Evolutionary conservation across 345 rosid species (phyloP).

Genomic region (Acer negundo): DNA sequence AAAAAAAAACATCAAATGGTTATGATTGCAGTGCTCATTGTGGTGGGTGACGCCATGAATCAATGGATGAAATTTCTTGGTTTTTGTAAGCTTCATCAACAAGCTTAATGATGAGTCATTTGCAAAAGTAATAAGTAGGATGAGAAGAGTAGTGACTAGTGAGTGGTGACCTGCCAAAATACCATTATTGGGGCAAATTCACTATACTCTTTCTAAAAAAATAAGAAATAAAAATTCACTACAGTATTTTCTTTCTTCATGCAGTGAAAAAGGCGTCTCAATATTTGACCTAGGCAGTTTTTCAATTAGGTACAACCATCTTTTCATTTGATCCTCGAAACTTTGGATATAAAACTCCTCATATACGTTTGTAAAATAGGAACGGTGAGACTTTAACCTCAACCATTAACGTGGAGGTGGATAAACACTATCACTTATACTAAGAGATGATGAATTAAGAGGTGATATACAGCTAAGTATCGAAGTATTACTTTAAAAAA

Average conservation of each 20-base stretch:
- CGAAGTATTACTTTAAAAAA: no score
- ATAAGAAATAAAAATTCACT: no score
- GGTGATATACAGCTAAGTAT: no score
- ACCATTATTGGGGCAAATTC: constrained; percentile 7
- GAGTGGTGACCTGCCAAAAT: constrained; percentile 20
- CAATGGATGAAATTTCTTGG: neutral
- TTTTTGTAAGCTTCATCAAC: constrained; percentile 20
- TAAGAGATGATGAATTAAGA: no score
- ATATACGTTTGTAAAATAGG: no score
- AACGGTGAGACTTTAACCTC: no score
- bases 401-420: no score
- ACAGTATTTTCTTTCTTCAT: no score
- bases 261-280: neutral
- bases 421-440: no score
- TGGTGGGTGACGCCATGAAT: constrained; percentile 30
- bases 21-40: constrained; percentile 14
- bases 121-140: neutral
- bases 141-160: no score
- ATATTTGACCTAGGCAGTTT: constrained; percentile 6
- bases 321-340: neutral
- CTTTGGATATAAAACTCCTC: no score
- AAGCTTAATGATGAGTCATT: constrained; percentile 26
- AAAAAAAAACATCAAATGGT: constrained; percentile 10
- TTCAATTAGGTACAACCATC: constrained; percentile 8
- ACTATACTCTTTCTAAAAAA: no score